Conservation (phyloP, 2,329 filamentous ascomycete genomes). For the Paecilomyces niveus region DNA sequence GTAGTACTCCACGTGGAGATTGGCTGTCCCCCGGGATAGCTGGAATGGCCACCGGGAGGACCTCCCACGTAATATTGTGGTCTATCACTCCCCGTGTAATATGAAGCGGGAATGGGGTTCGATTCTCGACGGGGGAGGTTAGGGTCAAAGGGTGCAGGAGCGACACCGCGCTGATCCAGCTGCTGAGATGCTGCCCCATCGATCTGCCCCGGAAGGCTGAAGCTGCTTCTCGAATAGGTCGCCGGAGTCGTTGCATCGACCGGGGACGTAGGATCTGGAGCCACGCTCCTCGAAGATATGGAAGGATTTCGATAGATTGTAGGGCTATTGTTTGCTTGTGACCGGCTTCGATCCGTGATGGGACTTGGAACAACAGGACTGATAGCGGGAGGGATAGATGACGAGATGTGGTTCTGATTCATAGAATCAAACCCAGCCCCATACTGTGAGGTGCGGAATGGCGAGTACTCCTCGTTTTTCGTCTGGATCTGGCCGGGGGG, state of each 20-base stretch:
- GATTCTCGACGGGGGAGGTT: constrained; percentile 30
- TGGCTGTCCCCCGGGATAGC: constrained; percentile 24
- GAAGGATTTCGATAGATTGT: constrained; percentile 34
- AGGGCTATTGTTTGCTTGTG: constrained; percentile 27
- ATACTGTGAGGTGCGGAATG: constrained; percentile 27
- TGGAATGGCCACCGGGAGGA: constrained; percentile 20
- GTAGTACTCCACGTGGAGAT: constrained; percentile 32
- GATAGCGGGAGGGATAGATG: constrained; percentile 25
- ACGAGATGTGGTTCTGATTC: constrained; percentile 24
- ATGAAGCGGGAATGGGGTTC: constrained; percentile 24
- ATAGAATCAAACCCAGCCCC: constrained; percentile 28
- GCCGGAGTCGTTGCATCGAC: constrained; percentile 30
- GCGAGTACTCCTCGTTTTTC: constrained; percentile 32
- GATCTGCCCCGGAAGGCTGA: constrained; percentile 26
- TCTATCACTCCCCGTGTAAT: constrained; percentile 25
- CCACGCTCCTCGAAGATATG: constrained; percentile 30
- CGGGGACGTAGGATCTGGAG: constrained; percentile 30
- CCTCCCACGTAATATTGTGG: constrained; percentile 27
- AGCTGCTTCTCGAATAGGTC: constrained; percentile 31
- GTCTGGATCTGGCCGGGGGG: constrained; percentile 20
- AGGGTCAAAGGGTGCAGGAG: constrained; percentile 20
- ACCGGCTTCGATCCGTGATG: constrained; percentile 29
- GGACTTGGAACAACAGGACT: constrained; percentile 24
- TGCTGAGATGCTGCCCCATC: constrained; percentile 20
- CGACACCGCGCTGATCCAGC: constrained; percentile 26